A percentile compares a stretch with the other conserved stretches of the same genome.
phyloP scores from a whole-genome alignment of 352 stramenopile species.

The Globisporangium camurandrum region DNA sequence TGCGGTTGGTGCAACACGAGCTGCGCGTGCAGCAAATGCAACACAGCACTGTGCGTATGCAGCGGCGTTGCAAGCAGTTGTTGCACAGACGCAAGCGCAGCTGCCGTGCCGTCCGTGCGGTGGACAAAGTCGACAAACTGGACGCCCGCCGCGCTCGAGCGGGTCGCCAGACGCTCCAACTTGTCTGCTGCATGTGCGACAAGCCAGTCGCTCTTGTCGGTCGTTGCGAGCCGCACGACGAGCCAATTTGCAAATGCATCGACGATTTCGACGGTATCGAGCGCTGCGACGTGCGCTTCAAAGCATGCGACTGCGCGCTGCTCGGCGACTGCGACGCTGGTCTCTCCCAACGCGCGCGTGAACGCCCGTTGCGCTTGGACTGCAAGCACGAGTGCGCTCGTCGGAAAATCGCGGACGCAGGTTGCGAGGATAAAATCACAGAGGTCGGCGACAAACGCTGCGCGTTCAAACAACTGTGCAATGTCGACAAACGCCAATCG shows the following conservation, averaged over 20 bases:
- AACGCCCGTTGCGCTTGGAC: slow-evolving; percentile 51
- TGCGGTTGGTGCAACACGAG: slow-evolving; percentile 41
- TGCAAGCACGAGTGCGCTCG: slow-evolving; percentile 44
- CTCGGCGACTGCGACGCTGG: slow-evolving; percentile 34
- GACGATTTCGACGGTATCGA: slow-evolving; percentile 43
- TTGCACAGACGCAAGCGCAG: slow-evolving; percentile 32
- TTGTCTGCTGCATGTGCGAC: slow-evolving; percentile 48
- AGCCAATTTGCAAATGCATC: slow-evolving; percentile 66
- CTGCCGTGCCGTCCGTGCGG: slow-evolving; percentile 44
- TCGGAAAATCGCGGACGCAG: slow-evolving; percentile 49
- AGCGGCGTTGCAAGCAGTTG: slow-evolving; percentile 31
- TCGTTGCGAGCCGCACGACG: slow-evolving; percentile 36
- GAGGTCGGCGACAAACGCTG: slow-evolving; percentile 50
- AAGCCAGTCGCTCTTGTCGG: slow-evolving; percentile 31
- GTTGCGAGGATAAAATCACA: slow-evolving; percentile 65
- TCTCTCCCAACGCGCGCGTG: slow-evolving; percentile 16
- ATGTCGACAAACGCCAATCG: slow-evolving; percentile 73
- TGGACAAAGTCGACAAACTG: slow-evolving; percentile 71
- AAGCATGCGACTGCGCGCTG: slow-evolving; percentile 40
- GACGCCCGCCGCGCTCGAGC: slow-evolving; percentile 23
- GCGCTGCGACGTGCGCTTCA: slow-evolving; percentile 38
- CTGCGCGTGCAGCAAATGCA: slow-evolving; percentile 73
- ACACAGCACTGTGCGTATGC: slow-evolving; percentile 23
- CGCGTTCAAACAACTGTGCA: slow-evolving; percentile 57
- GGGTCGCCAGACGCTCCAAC: slow-evolving; percentile 36